Percentiles rank a stretch among this genome's conserved stretches.
These are phyloP conservation scores for Cucurbita argyrosperma DNA, from an alignment of 306 rosid genomes.

Conservation along the genomic window DNA sequence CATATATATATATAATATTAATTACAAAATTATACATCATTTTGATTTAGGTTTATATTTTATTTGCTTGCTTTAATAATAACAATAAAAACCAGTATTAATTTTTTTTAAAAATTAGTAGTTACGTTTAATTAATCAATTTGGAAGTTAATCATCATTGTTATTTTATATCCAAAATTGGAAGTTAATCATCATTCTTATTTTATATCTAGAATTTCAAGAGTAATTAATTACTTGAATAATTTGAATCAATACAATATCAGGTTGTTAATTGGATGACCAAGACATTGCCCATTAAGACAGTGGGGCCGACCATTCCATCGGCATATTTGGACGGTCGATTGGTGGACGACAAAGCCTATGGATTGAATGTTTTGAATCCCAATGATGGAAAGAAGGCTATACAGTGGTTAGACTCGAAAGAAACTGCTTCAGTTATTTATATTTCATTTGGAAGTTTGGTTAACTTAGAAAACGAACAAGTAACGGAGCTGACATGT, in stretches of 20 bases:
- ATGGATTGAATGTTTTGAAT: neutral
- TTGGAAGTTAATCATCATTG: no score
- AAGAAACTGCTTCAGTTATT: slow-evolving; percentile 1
- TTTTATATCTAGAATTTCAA: neutral
- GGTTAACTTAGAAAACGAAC: neutral
- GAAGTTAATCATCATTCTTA: no score
- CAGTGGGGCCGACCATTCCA: slow-evolving; percentile 18
- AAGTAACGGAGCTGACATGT: slow-evolving; percentile 11
- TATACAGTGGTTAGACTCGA: slow-evolving; percentile 11
- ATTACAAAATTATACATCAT: no score
- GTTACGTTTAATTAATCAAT: no score
- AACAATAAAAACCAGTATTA: no score
- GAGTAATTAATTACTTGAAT: neutral
- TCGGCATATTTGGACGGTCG: slow-evolving; percentile 11
- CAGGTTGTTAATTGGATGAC: slow-evolving; percentile 7
- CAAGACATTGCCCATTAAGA: slow-evolving; percentile 5
- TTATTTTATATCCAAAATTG: neutral
- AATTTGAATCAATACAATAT: neutral
- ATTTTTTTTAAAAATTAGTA: no score
- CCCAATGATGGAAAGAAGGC: neutral
- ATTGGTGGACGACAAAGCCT: neutral
- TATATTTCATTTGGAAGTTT: slow-evolving; percentile 19
- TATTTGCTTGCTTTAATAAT: no score
- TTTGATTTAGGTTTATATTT: no score
- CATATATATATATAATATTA: no score